These are phyloP conservation scores for Teratosphaeria viscida DNA, from an alignment of 2,329 filamentous ascomycete genomes.

Conservation along the genomic window DNA sequence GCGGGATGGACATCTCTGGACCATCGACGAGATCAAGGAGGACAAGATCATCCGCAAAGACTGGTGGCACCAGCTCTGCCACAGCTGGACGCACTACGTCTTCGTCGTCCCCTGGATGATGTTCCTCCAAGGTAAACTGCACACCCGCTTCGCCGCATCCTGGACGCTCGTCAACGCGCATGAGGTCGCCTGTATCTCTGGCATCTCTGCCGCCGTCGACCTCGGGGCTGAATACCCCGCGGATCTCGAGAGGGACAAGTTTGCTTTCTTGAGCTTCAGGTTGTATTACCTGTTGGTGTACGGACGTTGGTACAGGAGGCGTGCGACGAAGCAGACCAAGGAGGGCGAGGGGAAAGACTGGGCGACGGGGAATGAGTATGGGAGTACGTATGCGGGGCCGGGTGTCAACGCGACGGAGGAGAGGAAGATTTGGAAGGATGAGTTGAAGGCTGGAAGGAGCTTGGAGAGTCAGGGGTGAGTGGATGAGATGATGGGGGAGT, in stretches of 20 bases:
- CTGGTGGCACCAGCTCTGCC: slow-evolving; percentile 59
- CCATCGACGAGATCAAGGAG: slow-evolving; percentile 47
- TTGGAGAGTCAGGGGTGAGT: slow-evolving; percentile 5
- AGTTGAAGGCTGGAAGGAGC: slow-evolving; percentile 29
- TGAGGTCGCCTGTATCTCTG: slow-evolving; percentile 59
- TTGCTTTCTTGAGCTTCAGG: slow-evolving; percentile 50
- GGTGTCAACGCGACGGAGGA: slow-evolving; percentile 43
- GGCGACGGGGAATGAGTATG: slow-evolving; percentile 47
- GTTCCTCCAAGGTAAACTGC: slow-evolving; percentile 56
- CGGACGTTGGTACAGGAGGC: slow-evolving; percentile 48
- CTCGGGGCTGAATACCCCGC: slow-evolving; percentile 55
- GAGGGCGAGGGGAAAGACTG: slow-evolving; percentile 44
- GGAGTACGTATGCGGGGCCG: slow-evolving; percentile 49
- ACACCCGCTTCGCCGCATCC: slow-evolving; percentile 53
- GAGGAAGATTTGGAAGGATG: slow-evolving; percentile 44
- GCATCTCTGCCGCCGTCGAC: slow-evolving; percentile 59
- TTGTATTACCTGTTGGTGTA: slow-evolving; percentile 53
- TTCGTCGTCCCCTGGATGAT: slow-evolving; percentile 61
- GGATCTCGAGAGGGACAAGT: slow-evolving; percentile 52
- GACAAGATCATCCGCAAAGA: slow-evolving; percentile 52
- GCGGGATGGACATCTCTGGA: slow-evolving; percentile 46
- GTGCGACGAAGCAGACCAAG: slow-evolving; percentile 25
- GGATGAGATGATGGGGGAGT: background rate
- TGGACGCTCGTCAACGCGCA: slow-evolving; percentile 64
- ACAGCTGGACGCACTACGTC: slow-evolving; percentile 53